Conservation (phyloP, 805 yeast species). For the Candida nanaspora region DNA sequence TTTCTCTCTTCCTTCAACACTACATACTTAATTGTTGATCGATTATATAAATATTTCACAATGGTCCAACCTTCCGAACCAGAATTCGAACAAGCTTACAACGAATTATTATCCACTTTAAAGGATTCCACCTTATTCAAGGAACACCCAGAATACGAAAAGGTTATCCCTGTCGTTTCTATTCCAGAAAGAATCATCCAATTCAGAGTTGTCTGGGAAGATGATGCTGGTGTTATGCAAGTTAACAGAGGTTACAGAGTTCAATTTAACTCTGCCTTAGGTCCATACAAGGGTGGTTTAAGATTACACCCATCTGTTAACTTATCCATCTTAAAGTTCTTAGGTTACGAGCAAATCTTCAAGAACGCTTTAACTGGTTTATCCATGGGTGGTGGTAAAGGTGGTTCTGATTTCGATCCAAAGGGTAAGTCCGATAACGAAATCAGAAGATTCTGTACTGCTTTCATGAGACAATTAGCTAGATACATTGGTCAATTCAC, state of each 20-base stretch:
- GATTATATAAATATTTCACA: conserved; percentile 14
- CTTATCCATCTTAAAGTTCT: conserved; percentile 88
- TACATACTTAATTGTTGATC: conserved; percentile 1
- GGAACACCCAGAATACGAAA: conserved; percentile 84
- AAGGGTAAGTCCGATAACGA: conserved; percentile 90
- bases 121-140: conserved; percentile 87
- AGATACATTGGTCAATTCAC: conserved; percentile 96
- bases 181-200: conserved; percentile 95
- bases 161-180: conserved; percentile 82
- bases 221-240: conserved; percentile 84
- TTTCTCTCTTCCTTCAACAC: not conserved
- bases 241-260: conserved; percentile 98
- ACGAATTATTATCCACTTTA: conserved; percentile 83
- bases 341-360: conserved; percentile 98
- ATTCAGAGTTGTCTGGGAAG: conserved; percentile 98
- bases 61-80: conserved; percentile 91
- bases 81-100: conserved; percentile 97
- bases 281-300: conserved; percentile 99
- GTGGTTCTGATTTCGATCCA: conserved; percentile 98
- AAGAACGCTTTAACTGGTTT: conserved; percentile 97
- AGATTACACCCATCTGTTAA: conserved; percentile 97
- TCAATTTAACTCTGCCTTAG: conserved; percentile 96
- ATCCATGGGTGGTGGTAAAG: conserved; percentile 99
- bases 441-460: conserved; percentile 93
- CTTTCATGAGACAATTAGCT: conserved; percentile 93